Conservation (phyloP, 257 asterid genomes). For the Hygrophila difformis region DNA sequence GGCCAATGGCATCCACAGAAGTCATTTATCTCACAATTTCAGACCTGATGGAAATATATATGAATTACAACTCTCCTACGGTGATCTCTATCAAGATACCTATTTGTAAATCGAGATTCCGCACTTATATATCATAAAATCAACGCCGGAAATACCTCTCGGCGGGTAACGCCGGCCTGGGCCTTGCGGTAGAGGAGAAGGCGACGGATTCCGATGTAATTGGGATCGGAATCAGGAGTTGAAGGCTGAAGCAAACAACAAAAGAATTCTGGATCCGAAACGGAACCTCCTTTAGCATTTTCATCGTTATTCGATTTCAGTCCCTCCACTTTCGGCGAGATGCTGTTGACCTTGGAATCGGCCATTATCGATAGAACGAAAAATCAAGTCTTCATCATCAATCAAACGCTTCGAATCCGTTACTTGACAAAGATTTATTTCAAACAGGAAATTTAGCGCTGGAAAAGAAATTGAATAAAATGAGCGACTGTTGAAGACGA, state of each 20-base stretch:
- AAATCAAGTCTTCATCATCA: slow-evolving; percentile 23
- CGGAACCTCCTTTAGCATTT: slow-evolving; percentile 23
- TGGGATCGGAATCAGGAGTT: slow-evolving; percentile 66
- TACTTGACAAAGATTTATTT: not conserved
- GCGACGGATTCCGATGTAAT: slow-evolving; percentile 89
- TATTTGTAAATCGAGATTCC: slow-evolving; percentile 2
- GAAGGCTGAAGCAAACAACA: slow-evolving; percentile 93
- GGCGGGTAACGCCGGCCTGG: slow-evolving; percentile 58
- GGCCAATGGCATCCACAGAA: not conserved
- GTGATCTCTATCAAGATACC: slow-evolving; percentile 13
- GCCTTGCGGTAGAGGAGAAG: slow-evolving; percentile 84
- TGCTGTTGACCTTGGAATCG: slow-evolving; percentile 34
- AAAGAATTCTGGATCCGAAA: slow-evolving; percentile 66
- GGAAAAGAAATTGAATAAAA: too few species aligned
- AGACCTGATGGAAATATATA: not conserved
- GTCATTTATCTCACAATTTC: slow-evolving; percentile 1
- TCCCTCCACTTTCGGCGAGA: slow-evolving; percentile 26
- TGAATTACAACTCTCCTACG: too few species aligned
- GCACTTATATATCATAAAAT: not conserved
- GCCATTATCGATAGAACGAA: slow-evolving; percentile 36
- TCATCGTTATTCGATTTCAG: slow-evolving; percentile 24
- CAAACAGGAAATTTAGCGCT: not conserved
- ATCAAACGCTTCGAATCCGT: slow-evolving; percentile 1
- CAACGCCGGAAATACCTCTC: slow-evolving; percentile 47
- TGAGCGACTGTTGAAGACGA: too few species aligned